Conservation (phyloP, 2,329 filamentous ascomycete genomes). For the Exophiala lecanii-corni region DNA sequence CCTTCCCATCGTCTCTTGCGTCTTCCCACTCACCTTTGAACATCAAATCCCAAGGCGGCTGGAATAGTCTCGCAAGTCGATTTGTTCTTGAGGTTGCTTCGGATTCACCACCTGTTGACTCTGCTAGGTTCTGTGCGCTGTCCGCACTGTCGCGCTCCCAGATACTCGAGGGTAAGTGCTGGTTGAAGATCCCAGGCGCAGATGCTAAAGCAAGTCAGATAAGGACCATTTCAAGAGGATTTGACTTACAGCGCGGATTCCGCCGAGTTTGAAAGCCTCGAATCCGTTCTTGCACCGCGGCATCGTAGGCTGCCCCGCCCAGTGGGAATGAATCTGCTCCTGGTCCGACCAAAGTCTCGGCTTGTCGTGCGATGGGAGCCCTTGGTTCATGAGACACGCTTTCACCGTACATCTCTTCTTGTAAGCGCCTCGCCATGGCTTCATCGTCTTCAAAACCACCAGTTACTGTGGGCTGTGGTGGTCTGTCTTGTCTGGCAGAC, state of each 20-base stretch:
- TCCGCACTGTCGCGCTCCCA: conserved; percentile 45
- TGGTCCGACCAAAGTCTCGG: conserved; percentile 83
- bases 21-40: conserved; percentile 73
- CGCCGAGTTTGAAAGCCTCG: conserved; percentile 40
- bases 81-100: conserved; percentile 65
- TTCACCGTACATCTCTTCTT: conserved; percentile 80
- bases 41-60: conserved; percentile 89
- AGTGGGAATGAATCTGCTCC: conserved; percentile 46
- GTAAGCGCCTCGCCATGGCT: conserved; percentile 83
- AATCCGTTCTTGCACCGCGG: conserved; percentile 60
- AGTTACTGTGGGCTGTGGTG: conserved; percentile 34
- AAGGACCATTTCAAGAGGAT: conserved; percentile 2
- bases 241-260: conserved; percentile 17
- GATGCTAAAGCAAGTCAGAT: conserved; percentile 32
- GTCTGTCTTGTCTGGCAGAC: conserved; percentile 28
- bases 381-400: conserved; percentile 49
- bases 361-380: conserved; percentile 85
- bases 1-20: conserved; percentile 79
- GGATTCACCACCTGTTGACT: conserved; percentile 61
- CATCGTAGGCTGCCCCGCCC: conserved; percentile 48
- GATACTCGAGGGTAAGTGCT: conserved; percentile 53
- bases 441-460: conserved; percentile 72
- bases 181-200: conserved; percentile 63
- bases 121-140: conserved; percentile 48
- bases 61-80: conserved; percentile 83